Evolutionary conservation across 352 stramenopile species (phyloP), one percentile per base, ranked within the genome.

Genomic region (Plasmopara viticola): DNA sequence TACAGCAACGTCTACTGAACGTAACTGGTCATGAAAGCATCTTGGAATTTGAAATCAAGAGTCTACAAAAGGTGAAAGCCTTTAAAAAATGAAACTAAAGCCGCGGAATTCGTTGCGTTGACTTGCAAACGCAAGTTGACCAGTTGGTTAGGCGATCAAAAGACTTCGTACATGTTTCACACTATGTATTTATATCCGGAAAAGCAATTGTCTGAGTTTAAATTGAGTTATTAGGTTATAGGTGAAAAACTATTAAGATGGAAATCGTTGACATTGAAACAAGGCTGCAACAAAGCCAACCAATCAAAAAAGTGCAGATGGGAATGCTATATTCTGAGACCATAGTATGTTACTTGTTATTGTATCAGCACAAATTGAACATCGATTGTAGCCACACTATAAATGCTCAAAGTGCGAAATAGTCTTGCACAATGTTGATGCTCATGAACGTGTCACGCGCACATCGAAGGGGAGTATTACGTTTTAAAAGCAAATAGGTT

Each of bases 1-100:
- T 84, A 9, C 74, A 88, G 52, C 72, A 73, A 14, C 63, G 56
- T 20, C 56, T 88, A 13, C 72, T 84, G 39, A 53, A 58, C 8
- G 43, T 46, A 7, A 41, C 33, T 10, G 68, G 66, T 13, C 54
- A 72, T 17, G 17, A 65, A 8, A 61, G 73, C 9, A 62, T 58
- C 1, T 35, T 12, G 5, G 31, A 35, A 12, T 6, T 35, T 12
- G 4, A 35, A 12, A 35, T 35, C 2, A 35, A 35, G 31, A 35
- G 31, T 5, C 48, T 85, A n/a, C 33, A 70, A n/a, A 58, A 48
- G 18, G 53, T 64, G 25, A 78, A 74, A 53, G 5, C 13, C 46
- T 1, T 20, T 76, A 15, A 20, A 51, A 58, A 15, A 49, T 13
- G 37, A 65, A 1, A 33, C 61, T 5, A 17, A 62, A 31, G 43